Base-by-base conservation (phyloP, 2,329 filamentous ascomycete genomes). In the Aspergillus viridinutans region DNA sequence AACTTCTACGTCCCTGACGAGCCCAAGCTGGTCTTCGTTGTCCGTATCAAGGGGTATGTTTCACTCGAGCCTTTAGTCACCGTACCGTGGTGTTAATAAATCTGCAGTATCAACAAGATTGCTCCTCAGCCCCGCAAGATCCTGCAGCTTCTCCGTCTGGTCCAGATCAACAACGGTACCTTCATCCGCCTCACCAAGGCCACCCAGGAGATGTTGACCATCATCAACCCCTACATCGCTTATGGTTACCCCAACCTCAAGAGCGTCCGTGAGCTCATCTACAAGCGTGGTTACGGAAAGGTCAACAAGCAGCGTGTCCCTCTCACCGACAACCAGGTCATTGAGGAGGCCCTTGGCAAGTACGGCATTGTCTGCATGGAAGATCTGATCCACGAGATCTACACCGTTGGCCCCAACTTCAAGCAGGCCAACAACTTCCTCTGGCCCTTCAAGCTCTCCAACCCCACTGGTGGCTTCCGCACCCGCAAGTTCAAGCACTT, bases 101-200 rank as follows among this genome's bases (percentile, higher is more conserved):
- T 28, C n/a, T 12, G 49, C 63, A 88, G 93, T 96, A 97, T 99
- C 92, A 97, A 97, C 90, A 99, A 99, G 90, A 97, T 99, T 74
- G 88, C 95, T 78, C 94, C 94, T 72, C 97, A 99, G 90, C 95
- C 95, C 81, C 92, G 94, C 86, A 99, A 99, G 89, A 97, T 96
- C 76, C 88, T 99, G 72, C 94, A 99, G 84, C 90, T 99, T 62
- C 92, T 99, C 78, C 93, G 94, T 85, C 91, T 99, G 68, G 89
- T 99, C 74, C 94, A 99, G 85, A 99, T 99, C 90, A 99, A 99
- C 90, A 97, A 96, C 81, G 94, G 93, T 81, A 91, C 97, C 80
- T 99, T 99, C 83, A 85, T 99, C 81, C 89, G 87, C 76, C 84
- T 97, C 76, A 97, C 92, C 83, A 99, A 97, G 89, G 94, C 94